A percentile compares a stretch with the other conserved stretches of the same genome.
phyloP scores from a whole-genome alignment of 495 filamentous ascomycete species.

The Penicillium cinerascens region DNA sequence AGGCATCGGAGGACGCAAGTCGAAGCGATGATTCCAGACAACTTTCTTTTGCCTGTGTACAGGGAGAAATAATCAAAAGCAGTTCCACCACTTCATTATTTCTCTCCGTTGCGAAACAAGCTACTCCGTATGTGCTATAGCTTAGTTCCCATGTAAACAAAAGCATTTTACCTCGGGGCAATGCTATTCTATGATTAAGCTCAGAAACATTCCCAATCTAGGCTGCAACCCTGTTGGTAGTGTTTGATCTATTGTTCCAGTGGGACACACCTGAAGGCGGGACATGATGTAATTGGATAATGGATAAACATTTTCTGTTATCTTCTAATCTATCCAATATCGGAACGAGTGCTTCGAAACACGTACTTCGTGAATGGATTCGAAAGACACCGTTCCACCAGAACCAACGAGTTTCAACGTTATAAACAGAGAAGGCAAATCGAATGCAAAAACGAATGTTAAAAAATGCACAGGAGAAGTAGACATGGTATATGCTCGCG shows the following conservation, averaged over 20 bases:
- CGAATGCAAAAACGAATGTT: neutral
- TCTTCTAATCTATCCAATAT: neutral
- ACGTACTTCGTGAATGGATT: neutral
- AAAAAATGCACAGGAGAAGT: neutral
- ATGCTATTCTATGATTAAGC: no score
- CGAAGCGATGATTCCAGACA: conserved; percentile 35
- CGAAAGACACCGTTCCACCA: neutral
- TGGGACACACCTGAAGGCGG: neutral
- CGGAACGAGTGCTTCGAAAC: no score
- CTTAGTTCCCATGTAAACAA: no score
- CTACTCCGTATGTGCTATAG: no score
- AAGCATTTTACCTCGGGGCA: no score
- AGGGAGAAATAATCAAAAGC: neutral
- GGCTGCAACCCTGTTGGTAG: no score
- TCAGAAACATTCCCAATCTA: no score
- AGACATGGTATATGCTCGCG: neutral
- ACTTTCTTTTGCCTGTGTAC: neutral
- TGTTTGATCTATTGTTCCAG: no score
- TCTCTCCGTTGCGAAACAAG: no score
- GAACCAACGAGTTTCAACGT: neutral
- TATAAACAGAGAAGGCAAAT: neutral
- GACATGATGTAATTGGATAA: neutral
- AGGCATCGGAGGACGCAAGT: conserved; percentile 59
- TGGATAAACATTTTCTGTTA: neutral
- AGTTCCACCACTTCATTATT: no score